Base-by-base conservation (phyloP, 2,329 filamentous ascomycete species). In the Grosmannia huntii region DNA sequence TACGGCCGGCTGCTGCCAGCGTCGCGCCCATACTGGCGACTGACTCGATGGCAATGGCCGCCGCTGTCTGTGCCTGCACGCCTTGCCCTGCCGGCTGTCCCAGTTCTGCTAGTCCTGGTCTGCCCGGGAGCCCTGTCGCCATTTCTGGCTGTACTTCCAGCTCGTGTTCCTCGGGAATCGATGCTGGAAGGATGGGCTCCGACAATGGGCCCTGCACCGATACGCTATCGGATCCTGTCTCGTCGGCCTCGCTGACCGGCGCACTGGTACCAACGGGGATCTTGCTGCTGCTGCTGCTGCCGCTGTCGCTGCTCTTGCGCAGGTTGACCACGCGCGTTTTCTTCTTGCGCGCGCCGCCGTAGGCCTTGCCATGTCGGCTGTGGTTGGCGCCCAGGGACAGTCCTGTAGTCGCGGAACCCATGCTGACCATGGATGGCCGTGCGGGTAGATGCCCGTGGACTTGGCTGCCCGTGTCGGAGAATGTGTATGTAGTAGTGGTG, bases 241-340 rank as follows among this genome's bases (percentile, higher is more conserved):
- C 78, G 25, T 76, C 75, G 12, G 75, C 75, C 14, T 81, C 80
- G 44, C 77, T 81, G 31, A 75, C 70, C 46, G 74, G 74, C 28
- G 77, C 76, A 68, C 70, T 46, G 69, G 69, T 14, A 68, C 70
- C 60, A 78, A 77, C 4, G 23, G 38, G 33, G 21, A 23, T 54
- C 21, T 53, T 56, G 55, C 56, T 56, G 57, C 33, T 23, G 31
- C 76, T 73, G 65, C 19, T 41, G 65, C 19, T 41, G 16, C 27
- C 52, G n/a, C 41, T 16, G 36, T 16, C 49, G 51, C 55, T 56
- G 57, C 44, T 76, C 61, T 79, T 83, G n/a, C 89, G 80, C 16
- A 95, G 75, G 66, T 95, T 90, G 60, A 95, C 87, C 16, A 95
- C 85, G 23, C 89, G 79, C 60, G 83, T 89, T 79, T 92, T 95